Base-by-base conservation (phyloP, 768 basidiomycete species). In the Tubosaeta brunneosetosa region DNA sequence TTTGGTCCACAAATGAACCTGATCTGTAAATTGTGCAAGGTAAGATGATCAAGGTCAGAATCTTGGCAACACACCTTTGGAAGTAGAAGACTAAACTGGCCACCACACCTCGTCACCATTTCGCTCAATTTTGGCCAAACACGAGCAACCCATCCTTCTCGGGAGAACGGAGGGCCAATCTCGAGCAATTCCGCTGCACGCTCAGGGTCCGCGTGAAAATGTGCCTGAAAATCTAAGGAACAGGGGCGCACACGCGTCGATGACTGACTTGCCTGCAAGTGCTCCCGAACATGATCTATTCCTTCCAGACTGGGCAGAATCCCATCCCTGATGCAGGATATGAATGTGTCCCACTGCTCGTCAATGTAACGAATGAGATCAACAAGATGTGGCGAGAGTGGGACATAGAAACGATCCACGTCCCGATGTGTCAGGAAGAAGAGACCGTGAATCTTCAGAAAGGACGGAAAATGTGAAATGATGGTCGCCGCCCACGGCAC, bases 171-270 rank as follows among this genome's bases (percentile, higher is more conserved):
- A 4, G 58, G 41, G 0, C 61, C 63, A 2, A 65, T 62, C 11
- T 50, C 52, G 13, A 22, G 25, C 5, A 65, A 45, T 26, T 66
- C 65, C 3, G 50, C 46, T 17, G 65, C 65, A 12, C 62, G 58
- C 6, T 43, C 33, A 0, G 62, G 57, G 25, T 61, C 19, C 4
- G 61, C 49, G 7, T 32, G 33, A 1, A 66, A 38, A 0, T 53
- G 50, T 19, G 45, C 47, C 58, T 66, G 22, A 22, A 22, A 22
- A 22, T 22, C 22, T 22, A 22, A 22, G 22, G 22, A 22, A 22
- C 22, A 3, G 22, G 22, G 22, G 22, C 22, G 22, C 22, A 22
- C 22, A 22, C 22, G 22, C 22, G 22, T 22, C 22, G 22, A 22
- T 22, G 22, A 22, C 22, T 22, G 22, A 22, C 22, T 22, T 19